These are phyloP conservation scores for Colletotrichum horii DNA, from an alignment of 2,329 filamentous ascomycete species.

Conservation along the genomic window DNA sequence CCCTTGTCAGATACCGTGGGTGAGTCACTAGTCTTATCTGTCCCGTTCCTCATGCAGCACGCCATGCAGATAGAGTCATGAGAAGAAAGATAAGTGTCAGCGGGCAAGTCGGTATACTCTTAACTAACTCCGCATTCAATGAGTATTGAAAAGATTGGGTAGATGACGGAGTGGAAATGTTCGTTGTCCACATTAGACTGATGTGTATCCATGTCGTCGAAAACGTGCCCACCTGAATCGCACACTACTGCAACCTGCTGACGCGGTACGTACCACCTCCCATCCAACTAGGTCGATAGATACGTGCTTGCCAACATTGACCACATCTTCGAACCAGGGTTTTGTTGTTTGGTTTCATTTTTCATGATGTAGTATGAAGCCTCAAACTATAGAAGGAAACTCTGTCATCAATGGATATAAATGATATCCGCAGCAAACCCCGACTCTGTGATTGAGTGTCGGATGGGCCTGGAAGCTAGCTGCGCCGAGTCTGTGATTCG, in stretches of 20 bases:
- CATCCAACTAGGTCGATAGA: not conserved
- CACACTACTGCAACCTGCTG: not conserved
- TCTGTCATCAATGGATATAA: not conserved
- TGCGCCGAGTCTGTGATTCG: not conserved
- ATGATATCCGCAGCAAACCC: too few species aligned
- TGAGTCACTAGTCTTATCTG: not conserved
- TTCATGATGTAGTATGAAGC: not conserved
- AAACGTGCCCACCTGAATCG: not conserved
- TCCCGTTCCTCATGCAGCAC: not conserved
- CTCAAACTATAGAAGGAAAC: fast-evolving
- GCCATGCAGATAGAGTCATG: not conserved
- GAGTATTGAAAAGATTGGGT: not conserved
- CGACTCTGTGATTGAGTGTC: not conserved
- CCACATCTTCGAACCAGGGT: not conserved
- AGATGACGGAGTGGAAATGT: not conserved
- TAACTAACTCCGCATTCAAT: not conserved
- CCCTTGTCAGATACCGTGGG: not conserved
- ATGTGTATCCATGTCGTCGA: not conserved
- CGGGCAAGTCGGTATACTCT: not conserved
- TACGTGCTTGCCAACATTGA: not conserved
- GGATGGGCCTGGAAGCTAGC: not conserved
- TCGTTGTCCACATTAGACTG: not conserved
- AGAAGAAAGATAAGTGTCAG: not conserved
- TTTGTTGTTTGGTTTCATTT: not conserved
- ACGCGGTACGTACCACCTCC: not conserved